Evolutionary conservation across 1,284 basidiomycete species (phyloP).

Genomic region (Spongispora temasekensis): DNA sequence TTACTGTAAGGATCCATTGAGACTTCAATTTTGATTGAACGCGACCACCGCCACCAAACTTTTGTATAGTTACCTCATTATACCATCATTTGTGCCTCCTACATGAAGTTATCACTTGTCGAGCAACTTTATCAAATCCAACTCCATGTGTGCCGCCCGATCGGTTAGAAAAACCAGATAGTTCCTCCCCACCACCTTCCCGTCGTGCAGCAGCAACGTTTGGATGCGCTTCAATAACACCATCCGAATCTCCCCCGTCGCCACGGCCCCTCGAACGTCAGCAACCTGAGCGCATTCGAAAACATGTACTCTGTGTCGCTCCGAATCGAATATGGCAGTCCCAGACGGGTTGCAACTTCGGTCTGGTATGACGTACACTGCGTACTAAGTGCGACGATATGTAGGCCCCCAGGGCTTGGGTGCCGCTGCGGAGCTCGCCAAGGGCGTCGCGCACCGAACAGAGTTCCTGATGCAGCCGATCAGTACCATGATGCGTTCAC

Average conservation of each 20-base stretch:
- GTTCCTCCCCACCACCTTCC: constrained; percentile 13
- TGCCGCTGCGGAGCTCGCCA: background rate
- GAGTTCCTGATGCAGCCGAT: constrained; percentile 16
- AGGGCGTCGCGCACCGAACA: constrained; percentile 17
- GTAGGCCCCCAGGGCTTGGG: constrained; percentile 1
- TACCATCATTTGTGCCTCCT: too few relatives aligned
- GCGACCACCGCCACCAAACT: too few relatives aligned
- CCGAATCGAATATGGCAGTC: constrained; percentile 25
- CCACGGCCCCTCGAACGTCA: constrained; percentile 27
- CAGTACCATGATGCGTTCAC: background rate
- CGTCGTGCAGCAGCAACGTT: constrained; percentile 20
- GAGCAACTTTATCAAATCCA: constrained; percentile 11
- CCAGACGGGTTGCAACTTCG: constrained; percentile 19
- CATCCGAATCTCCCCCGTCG: constrained; percentile 11
- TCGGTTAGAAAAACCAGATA: constrained; percentile 28
- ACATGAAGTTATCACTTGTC: too few relatives aligned
- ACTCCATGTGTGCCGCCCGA: constrained; percentile 16
- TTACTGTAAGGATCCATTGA: too few relatives aligned
- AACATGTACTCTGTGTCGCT: constrained; percentile 16
- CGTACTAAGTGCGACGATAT: constrained; percentile 23
- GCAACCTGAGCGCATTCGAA: constrained; percentile 13
- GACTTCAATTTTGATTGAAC: too few relatives aligned
- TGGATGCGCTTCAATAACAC: constrained; percentile 24
- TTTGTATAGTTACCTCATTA: too few relatives aligned
- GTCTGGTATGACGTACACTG: constrained; percentile 20